Conservation (phyloP, 345 rosid genomes). For the Camelina hispida region DNA sequence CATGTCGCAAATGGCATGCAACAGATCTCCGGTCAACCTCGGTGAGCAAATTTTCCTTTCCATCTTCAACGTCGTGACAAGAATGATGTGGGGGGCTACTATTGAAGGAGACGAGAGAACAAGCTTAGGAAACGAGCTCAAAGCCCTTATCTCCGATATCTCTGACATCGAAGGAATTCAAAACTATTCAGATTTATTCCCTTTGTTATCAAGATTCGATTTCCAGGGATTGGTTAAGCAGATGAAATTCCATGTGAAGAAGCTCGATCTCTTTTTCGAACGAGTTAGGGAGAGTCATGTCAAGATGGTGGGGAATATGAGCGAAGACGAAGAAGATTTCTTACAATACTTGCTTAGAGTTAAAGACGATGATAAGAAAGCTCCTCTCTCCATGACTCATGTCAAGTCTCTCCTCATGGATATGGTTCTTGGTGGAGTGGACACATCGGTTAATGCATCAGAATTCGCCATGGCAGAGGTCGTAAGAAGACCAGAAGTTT, state of each 20-base stretch:
- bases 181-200: slow-evolving; percentile 60
- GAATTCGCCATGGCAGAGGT: slow-evolving; percentile 66
- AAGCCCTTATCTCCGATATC: slow-evolving; percentile 39
- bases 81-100: slow-evolving; percentile 61
- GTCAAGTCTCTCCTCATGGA: slow-evolving; percentile 46
- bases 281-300: slow-evolving; percentile 34
- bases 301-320: slow-evolving; percentile 34
- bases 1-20: slow-evolving; percentile 48
- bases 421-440: slow-evolving; percentile 45
- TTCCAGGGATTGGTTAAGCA: slow-evolving; percentile 53
- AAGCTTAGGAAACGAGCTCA: slow-evolving; percentile 45
- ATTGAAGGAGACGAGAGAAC: slow-evolving; percentile 47
- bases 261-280: slow-evolving; percentile 40
- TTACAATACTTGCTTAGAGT: slow-evolving; percentile 56
- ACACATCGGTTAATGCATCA: slow-evolving; percentile 49
- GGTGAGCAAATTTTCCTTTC: slow-evolving; percentile 49
- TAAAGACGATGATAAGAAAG: slow-evolving; percentile 45
- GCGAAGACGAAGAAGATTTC: slow-evolving; percentile 45
- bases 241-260: slow-evolving; percentile 43
- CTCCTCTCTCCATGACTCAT: slow-evolving; percentile 47
- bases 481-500: slow-evolving; percentile 43
- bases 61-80: slow-evolving; percentile 46
- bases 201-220: slow-evolving; percentile 55
- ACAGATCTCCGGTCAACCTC: slow-evolving; percentile 33
- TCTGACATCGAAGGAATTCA: slow-evolving; percentile 49